phyloP scores from a whole-genome alignment of 225 moss, liverwort and hornwort genomes.

The Lunularia cruciata region DNA sequence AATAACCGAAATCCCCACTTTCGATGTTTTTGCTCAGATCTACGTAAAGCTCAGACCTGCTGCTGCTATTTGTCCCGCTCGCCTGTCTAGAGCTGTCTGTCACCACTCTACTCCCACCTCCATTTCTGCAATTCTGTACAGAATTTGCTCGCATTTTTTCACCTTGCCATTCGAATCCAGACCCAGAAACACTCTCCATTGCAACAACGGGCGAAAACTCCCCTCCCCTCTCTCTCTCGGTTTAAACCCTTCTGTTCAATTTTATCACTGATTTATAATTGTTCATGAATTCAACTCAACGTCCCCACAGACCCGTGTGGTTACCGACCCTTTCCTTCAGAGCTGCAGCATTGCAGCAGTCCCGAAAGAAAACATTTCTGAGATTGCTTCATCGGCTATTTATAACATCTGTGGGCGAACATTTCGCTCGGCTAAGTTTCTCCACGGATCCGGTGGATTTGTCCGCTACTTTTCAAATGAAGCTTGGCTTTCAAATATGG shows the following conservation, averaged over 20 bases:
- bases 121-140: neutral
- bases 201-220: neutral
- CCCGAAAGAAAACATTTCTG: neutral
- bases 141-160: neutral
- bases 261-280: neutral
- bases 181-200: neutral
- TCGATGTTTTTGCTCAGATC: neutral
- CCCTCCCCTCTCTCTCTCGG: neutral
- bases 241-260: neutral
- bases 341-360: neutral
- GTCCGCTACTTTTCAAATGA: constrained; percentile 14
- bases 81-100: neutral
- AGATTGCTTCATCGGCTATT: neutral
- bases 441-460: neutral
- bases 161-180: neutral
- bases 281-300: neutral
- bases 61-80: no score
- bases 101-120: no score
- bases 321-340: neutral
- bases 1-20: neutral
- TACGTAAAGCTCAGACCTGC: neutral
- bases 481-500: neutral
- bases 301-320: neutral
- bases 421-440: neutral
- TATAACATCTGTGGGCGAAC: neutral